Evolutionary conservation across 2,329 filamentous ascomycete genomes (phyloP), one percentile per base, ranked within the genome.

Genomic region (Stagonosporopsis cucurbitacearum): DNA sequence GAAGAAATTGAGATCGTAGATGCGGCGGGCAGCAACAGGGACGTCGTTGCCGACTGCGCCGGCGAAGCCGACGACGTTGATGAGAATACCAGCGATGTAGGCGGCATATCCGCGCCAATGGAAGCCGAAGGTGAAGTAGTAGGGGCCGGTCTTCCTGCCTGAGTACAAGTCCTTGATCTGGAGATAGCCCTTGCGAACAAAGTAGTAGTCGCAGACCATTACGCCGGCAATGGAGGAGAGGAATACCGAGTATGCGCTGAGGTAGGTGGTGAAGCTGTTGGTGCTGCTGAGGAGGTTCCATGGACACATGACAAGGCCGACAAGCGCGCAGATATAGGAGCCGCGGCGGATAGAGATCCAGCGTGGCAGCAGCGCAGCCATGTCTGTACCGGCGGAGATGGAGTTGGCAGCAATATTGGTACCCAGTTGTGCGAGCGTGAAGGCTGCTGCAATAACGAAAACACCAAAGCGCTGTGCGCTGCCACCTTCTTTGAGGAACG

Each of bases 1-100:
- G 73, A 97, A 96, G 80, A 93, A 97, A 76, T 96, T 96, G 66
- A 97, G 70, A 63, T 92, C 90, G 80, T 96, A 97, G 57, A 97
- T 86, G 70, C 96, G 96, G 0, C 84, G 86, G 0, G 94, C 93
- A 1, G 89, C 92, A 6, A 85, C 79, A 0, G 94, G 93, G 0
- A 96, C 91, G 0, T 78, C 70, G 19, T 73, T 75, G 0, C 91
- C 91, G 23, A 96, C 84, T 0, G 90, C 92, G 2, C 91, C 92
- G 0, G 87, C 92, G 63, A 97, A 97, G 0, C 93, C 93, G 4
- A 96, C 91, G 4, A 97, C 90, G 66, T 96, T 96, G 80, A 96
- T 88, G 5, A 95, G 72, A 59, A 96, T 96, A 12, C 92, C 92
- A 1, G 85, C 80, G 56, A 96, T 84, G 73, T 96, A 96, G 0